Evolutionary conservation across 352 stramenopile species (phyloP).

Genomic region (Phytophthora pini): DNA sequence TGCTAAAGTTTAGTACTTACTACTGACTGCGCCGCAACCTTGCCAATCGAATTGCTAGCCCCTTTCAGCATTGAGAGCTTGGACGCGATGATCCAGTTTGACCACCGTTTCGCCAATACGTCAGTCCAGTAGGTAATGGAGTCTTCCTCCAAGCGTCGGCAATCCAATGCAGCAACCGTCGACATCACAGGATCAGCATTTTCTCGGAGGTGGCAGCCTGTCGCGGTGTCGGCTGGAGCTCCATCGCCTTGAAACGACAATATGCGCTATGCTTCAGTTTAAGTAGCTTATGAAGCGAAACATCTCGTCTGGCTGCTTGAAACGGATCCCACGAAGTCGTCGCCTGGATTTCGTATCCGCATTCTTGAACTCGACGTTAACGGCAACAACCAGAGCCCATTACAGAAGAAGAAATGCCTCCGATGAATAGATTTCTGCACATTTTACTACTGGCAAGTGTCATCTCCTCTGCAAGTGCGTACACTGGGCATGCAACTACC

Average conservation of each 20-base stretch:
- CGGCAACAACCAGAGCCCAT: not conserved
- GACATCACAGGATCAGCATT: conserved; percentile 3
- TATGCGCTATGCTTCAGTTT: no score
- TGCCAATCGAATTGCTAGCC: no score
- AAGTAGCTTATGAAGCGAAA: conserved; percentile 6
- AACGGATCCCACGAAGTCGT: conserved; percentile 19
- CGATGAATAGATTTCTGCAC: conserved; percentile 6
- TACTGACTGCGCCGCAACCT: no score
- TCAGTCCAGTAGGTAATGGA: conserved; percentile 19
- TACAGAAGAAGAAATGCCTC: conserved; percentile 9
- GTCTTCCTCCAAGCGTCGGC: conserved; percentile 19
- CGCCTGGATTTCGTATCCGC: conserved; percentile 4
- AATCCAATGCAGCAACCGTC: conserved; percentile 17
- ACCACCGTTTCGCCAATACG: conserved; percentile 14
- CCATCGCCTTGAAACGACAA: conserved; percentile 24
- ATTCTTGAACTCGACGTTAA: conserved; percentile 23
- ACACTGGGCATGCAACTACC: conserved; percentile 17
- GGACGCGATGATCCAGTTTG: conserved; percentile 1
- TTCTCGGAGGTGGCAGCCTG: conserved; percentile 8
- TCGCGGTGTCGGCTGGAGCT: conserved; percentile 6
- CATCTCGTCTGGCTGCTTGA: conserved; percentile 14
- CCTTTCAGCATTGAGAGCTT: no score
- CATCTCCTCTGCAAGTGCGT: conserved; percentile 3
- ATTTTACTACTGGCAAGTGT: conserved; percentile 7
- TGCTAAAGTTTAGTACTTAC: no score